These are phyloP conservation scores for Kuraishia cidri DNA, from an alignment of 805 yeast species.

Conservation along the genomic window DNA sequence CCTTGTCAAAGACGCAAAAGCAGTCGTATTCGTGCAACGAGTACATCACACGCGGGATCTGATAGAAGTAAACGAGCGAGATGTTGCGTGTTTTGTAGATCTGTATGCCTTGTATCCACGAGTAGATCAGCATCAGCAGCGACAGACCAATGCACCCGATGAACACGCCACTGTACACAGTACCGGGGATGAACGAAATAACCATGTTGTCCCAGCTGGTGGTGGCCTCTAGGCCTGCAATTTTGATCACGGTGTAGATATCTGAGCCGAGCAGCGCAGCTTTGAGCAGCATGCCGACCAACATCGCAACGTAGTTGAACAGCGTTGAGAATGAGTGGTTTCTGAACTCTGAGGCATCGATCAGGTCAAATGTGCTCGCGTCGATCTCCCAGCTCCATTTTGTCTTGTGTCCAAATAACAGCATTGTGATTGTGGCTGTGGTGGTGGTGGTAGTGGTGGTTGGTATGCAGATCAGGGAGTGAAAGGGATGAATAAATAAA, in stretches of 20 bases:
- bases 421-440: background rate
- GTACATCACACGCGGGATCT: slow-evolving; percentile 49
- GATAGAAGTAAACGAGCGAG: slow-evolving; percentile 61
- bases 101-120: slow-evolving; percentile 46
- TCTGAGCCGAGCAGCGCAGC: slow-evolving; percentile 55
- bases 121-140: slow-evolving; percentile 46
- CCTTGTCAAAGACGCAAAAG: slow-evolving; percentile 64
- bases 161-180: slow-evolving; percentile 19
- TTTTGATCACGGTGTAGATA: slow-evolving; percentile 67
- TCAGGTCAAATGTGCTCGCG: slow-evolving; percentile 34
- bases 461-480: too few relatives aligned
- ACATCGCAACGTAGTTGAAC: slow-evolving; percentile 28
- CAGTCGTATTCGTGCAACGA: slow-evolving; percentile 51
- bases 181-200: slow-evolving; percentile 19
- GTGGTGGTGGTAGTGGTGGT: too few relatives aligned
- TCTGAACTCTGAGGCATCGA: slow-evolving; percentile 35
- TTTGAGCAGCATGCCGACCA: slow-evolving; percentile 34
- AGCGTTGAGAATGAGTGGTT: slow-evolving; percentile 35
- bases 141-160: slow-evolving; percentile 71
- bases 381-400: slow-evolving; percentile 24
- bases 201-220: slow-evolving; percentile 19
- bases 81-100: slow-evolving; percentile 55
- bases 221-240: slow-evolving; percentile 12
- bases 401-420: slow-evolving; percentile 2
- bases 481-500: too few relatives aligned